Percentiles rank a stretch among this genome's conserved stretches.
phyloP scores from a whole-genome alignment of 2,329 filamentous ascomycete genomes.

The Alternaria arbusti region DNA sequence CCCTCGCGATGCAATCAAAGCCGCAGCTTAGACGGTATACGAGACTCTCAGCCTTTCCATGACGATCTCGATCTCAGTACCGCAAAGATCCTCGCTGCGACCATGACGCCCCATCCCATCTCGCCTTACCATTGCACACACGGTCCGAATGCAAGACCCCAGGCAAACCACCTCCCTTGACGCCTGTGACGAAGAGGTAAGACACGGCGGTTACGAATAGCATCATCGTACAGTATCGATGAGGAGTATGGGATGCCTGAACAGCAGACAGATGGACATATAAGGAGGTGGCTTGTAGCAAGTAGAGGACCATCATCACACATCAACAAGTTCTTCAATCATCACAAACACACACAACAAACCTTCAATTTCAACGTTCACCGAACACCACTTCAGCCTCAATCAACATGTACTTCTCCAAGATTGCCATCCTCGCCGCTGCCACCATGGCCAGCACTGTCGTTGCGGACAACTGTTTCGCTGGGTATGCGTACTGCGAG shows the following conservation, averaged over 20 bases:
- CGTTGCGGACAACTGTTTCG: background rate
- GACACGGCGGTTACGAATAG: background rate
- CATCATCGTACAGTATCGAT: background rate
- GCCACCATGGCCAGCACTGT: background rate
- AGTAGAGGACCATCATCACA: background rate
- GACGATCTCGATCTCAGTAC: background rate
- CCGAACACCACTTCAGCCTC: background rate
- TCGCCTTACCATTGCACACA: background rate
- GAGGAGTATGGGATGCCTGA: background rate
- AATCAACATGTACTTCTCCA: background rate
- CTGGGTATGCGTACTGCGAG: background rate
- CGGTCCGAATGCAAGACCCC: background rate
- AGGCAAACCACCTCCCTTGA: background rate
- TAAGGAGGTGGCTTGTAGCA: background rate
- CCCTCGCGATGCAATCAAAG: background rate
- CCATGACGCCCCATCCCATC: background rate
- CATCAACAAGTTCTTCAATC: background rate
- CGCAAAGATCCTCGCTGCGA: background rate
- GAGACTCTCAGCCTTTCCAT: background rate
- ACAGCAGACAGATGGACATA: background rate
- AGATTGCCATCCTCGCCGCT: background rate
- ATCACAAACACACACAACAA: background rate
- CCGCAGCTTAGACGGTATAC: rapidly evolving
- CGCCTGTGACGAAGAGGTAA: background rate
- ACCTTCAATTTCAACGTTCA: background rate